Evolutionary conservation across 2,329 filamentous ascomycete species (phyloP), one percentile per base, ranked within the genome.

Genomic region (Blastomyces emzantsi): DNA sequence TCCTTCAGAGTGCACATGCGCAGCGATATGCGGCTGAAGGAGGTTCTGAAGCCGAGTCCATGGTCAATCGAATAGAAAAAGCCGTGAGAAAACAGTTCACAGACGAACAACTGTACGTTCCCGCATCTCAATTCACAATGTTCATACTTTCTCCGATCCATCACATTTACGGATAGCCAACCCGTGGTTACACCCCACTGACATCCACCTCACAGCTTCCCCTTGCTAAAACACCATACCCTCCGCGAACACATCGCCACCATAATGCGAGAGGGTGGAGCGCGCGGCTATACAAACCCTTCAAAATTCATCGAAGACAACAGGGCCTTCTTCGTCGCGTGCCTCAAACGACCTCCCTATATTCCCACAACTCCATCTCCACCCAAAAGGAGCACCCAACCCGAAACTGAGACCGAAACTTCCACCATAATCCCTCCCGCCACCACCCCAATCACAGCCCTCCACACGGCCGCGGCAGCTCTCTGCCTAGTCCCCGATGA

Each of bases 1-100:
- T 87, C 73, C 83, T 97, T 59, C 90, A 97, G 71, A 85, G 84
- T 69, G 82, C 84, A 57, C 90, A 93, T 71, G 82, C 82, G n/a
- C 75, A 79, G 49, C 76, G 76, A 6, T 79, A 78, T 61, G 79
- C 80, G 47, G 70, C 78, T 54, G 72, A 71, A 28, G 78, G 79
- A 66, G 81, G 82, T 52, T 70, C 74, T 7, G 68, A 73, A 30
- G 75, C 77, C 62, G 69, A 78, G 17, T 68, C 75, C 45, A 74
- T 81, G 71, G 73, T 79, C 49, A 68, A 73, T 62, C 71, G 68
- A 56, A 69, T 78, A n/a, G 69, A 67, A 47, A 63, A 68, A 6
- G 67, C 62, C 28, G 74, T 72, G 1, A 61, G 71, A 66, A 66
- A 71, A 49, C 67, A 51, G 28, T 66, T 68, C 55, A 57, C 68